Evolutionary conservation across 2,329 filamentous ascomycete genomes (phyloP).

Genomic region (Diaporthe destruens): DNA sequence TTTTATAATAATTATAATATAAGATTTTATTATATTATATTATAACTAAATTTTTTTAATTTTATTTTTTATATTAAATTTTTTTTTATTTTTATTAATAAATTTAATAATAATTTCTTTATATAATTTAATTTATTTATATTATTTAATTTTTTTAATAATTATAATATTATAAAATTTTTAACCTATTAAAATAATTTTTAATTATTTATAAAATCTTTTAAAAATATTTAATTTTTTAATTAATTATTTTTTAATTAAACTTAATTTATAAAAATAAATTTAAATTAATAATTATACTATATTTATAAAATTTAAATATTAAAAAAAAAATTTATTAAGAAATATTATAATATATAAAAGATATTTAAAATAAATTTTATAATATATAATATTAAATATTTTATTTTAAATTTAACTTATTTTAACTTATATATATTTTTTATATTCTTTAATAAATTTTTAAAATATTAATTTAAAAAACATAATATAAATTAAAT

Average conservation of each 20-base stretch:
- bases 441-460: background rate
- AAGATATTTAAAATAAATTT: background rate
- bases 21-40: background rate
- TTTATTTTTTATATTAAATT: background rate
- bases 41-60: background rate
- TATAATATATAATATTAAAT: background rate
- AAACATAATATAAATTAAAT: background rate
- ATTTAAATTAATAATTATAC: background rate
- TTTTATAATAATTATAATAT: background rate
- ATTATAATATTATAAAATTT: background rate
- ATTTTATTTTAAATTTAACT: background rate
- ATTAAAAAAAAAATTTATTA: background rate
- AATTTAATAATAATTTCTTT: background rate
- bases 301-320: background rate
- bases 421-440: background rate
- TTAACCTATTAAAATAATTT: background rate
- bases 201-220: background rate
- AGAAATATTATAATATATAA: background rate
- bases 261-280: background rate
- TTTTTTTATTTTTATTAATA: background rate
- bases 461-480: background rate
- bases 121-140: background rate
- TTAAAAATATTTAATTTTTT: background rate
- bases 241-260: background rate
- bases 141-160: background rate